Evolutionary conservation across 140 eudicot species (phyloP), one percentile per base, ranked within the genome.

Genomic region (Bidens hawaiensis): DNA sequence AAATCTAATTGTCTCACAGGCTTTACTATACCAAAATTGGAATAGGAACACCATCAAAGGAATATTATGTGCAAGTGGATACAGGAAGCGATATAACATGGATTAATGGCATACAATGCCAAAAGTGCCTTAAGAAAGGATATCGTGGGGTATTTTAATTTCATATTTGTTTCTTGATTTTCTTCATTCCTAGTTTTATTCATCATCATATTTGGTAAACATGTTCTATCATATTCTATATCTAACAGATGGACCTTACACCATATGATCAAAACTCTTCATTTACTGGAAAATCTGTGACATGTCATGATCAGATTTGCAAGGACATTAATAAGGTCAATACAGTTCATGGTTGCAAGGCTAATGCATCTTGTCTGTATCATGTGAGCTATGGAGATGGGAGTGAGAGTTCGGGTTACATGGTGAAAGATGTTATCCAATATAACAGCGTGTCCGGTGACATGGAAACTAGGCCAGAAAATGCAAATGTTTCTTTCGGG

Each of bases 401-500:
- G 65, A 76, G 94, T 67, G 72, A 50, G 45, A 88, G 79, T 64
- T 18, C 67, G 57, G 96, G 96, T 45, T 85, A 82, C 77, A 75
- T 88, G 49, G 85, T 88, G 6, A 76, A 76, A 69, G 96, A 88
- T 46, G 54, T 82, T 21, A 71, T 88, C 48, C 94, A 82, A 31
- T 85, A 85, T 75, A 84, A 85, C 71, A 73, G 81, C 14, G 94
- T 85, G 26, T 79, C 94, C 22, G 96, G 94, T 13, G 90, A 88
- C 76, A 76, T 78, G 27, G 73, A 85, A 67, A 88, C 96, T n/a
- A 78, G 62, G 36, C 62, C 76, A 25, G 77, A 83, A 30, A 88
- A 85, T 60, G 96, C 83, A 77, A 82, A 61, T 67, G 90, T 88
- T 52, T 43, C 65, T 15, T 88, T 88, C 67, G 96, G 96, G 96